These are phyloP conservation scores for Geotrichum candidum DNA, from an alignment of 1,139 yeast species.

Conservation along the genomic window DNA sequence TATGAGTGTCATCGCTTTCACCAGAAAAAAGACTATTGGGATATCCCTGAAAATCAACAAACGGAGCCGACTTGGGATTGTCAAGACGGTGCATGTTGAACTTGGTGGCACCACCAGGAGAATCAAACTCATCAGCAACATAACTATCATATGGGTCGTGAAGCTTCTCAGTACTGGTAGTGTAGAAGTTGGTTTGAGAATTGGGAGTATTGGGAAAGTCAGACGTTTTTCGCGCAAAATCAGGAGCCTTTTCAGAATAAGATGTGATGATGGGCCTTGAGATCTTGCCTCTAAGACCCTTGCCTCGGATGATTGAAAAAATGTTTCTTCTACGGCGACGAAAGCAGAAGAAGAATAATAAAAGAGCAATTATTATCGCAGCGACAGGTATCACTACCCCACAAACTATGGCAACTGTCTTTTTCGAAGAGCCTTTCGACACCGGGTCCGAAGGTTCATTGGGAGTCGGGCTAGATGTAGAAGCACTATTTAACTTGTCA, in stretches of 20 bases:
- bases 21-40: constrained; percentile 14
- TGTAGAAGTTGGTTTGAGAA: constrained; percentile 30
- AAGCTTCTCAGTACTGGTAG: constrained; percentile 2
- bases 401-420: constrained; percentile 70
- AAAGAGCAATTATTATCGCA: constrained; percentile 42
- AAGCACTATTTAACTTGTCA: constrained; percentile 19
- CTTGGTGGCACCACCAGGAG: constrained; percentile 15
- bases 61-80: constrained; percentile 5
- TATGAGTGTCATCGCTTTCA: constrained; percentile 13
- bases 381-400: constrained; percentile 78
- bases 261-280: constrained; percentile 28
- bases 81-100: constrained; percentile 15
- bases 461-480: constrained; percentile 23
- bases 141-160: constrained; percentile 1
- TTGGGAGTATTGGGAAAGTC: constrained; percentile 16
- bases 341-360: constrained; percentile 37
- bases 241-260: constrained; percentile 18
- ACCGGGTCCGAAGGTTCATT: constrained; percentile 8
- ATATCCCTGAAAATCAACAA: neutral
- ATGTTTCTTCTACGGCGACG: constrained; percentile 44
- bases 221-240: neutral
- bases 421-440: constrained; percentile 30
- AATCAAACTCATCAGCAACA: neutral
- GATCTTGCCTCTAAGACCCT: constrained; percentile 16
- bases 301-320: neutral